phyloP scores from a whole-genome alignment of 192 early-diverging fungal genomes.

The Coemansia sp. region DNA sequence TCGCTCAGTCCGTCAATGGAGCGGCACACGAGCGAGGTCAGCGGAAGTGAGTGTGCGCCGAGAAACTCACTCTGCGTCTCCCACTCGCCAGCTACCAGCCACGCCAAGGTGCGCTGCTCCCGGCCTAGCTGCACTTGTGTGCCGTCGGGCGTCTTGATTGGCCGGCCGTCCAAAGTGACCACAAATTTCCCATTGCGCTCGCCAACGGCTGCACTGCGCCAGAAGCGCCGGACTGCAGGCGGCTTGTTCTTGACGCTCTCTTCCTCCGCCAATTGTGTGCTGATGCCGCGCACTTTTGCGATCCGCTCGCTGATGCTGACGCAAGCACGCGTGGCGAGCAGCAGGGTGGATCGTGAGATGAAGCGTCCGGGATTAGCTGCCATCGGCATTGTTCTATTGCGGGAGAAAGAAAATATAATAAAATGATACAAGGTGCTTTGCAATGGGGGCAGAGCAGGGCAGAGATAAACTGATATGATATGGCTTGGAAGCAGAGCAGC shows the following conservation, averaged over 20 bases:
- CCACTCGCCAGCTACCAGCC: conserved; percentile 90
- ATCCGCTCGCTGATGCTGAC: too few relatives aligned
- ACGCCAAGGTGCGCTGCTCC: conserved; percentile 64
- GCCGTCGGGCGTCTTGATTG: conserved; percentile 80
- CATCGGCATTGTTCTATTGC: background rate
- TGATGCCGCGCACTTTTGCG: conserved; percentile 6
- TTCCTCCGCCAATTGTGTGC: background rate
- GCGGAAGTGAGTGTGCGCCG: conserved; percentile 80
- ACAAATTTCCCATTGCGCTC: conserved; percentile 45
- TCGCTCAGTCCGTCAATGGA: conserved; percentile 74
- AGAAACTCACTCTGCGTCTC: conserved; percentile 77
- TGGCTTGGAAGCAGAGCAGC: too few relatives aligned
- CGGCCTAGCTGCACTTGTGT: conserved; percentile 59
- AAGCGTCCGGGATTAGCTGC: background rate
- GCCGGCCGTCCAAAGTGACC: conserved; percentile 73
- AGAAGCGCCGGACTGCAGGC: conserved; percentile 43
- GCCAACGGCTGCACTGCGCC: conserved; percentile 36
- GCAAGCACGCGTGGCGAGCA: background rate
- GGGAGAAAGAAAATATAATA: background rate
- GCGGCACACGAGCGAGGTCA: conserved; percentile 88
- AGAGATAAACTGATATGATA: too few relatives aligned
- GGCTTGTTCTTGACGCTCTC: conserved; percentile 19
- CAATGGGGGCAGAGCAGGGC: too few relatives aligned
- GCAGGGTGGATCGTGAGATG: background rate
- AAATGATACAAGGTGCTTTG: too few relatives aligned